Base-by-base conservation (phyloP, 139 green algal species). In the Deuterostichococcus epilithicus region DNA sequence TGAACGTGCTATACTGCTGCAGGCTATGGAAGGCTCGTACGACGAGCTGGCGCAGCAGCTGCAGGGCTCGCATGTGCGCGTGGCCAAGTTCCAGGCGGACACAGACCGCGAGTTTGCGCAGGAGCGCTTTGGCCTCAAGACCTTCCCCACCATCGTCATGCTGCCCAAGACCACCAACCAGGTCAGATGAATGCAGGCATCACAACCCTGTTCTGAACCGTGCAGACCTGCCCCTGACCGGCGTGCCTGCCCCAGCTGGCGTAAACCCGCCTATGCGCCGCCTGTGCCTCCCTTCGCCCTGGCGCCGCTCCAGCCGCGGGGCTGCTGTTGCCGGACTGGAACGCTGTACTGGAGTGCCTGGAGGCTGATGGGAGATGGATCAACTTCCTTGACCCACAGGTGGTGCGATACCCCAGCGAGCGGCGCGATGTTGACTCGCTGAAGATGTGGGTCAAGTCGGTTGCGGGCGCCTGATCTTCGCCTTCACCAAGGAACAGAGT, bases 71-170 rank as follows among this genome's bases (percentile, higher is more conserved):
- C 6, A 45, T 20, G 78, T 96, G 47, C 44, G 45, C 1, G 87
- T 97, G 8, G 92, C 88, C 76, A 96, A 95, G 80, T 96, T 93
- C 82, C 83, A 90, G 69, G 92, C 90, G 0, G 94, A 97, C 79
- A 82, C 89, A 26, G 94, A 97, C 72, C 82, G 89, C 33, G 88
- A 94, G 35, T 97, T 94, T 81, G 80, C 84, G 58, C 80, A 75
- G 15, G 78, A 80, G 5, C 90, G 89, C 79, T 82, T 97, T 73
- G 89, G 90, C 32, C 85, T 97, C 1, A 88, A 90, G 77, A 97
- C 94, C 74, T 98, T 97, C 88, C 94, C 94, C 70, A 95, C 90
- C 47, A 92, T 98, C 65, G 83, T 96, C 20, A 84, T 94, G 83
- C 80, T 97, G 82, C 89, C 90, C 68, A 89, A 88, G 80, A 78